phyloP scores from a whole-genome alignment of 169 alveolate genomes.

The Plasmodium adleri region DNA sequence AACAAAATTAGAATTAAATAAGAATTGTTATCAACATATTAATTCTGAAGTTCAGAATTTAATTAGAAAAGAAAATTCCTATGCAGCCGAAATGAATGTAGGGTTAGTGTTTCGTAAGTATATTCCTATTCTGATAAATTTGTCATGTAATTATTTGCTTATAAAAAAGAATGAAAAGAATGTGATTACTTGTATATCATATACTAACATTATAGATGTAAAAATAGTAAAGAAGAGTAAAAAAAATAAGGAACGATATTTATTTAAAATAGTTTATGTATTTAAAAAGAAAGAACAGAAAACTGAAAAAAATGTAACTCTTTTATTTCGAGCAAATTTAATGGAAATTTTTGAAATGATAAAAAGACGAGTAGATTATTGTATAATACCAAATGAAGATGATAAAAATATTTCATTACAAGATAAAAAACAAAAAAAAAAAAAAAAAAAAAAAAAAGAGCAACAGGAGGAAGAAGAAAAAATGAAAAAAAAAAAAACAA shows the following conservation, averaged over 20 bases:
- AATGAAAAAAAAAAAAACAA: neutral
- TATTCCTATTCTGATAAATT: constrained; percentile 23
- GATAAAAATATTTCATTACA: neutral
- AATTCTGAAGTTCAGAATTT: constrained; percentile 40
- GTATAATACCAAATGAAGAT: neutral
- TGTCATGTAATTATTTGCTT: constrained; percentile 43
- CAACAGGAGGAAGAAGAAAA: neutral
- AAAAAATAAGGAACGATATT: constrained; percentile 23
- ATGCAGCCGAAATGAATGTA: constrained; percentile 47
- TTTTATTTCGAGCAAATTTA: constrained; percentile 21
- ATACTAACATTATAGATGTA: constrained; percentile 32
- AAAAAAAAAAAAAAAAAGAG: no score
- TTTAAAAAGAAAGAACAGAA: constrained; percentile 37
- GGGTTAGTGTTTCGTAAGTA: constrained; percentile 43
- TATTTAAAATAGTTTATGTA: constrained; percentile 48
- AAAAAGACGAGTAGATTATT: constrained; percentile 14
- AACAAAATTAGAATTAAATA: constrained; percentile 47
- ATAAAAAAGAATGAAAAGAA: constrained; percentile 46
- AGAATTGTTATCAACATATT: constrained; percentile 32
- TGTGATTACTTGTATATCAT: constrained; percentile 51
- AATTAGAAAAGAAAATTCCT: constrained; percentile 25
- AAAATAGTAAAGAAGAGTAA: constrained; percentile 27
- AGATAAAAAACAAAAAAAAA: neutral
- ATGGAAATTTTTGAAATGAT: constrained; percentile 44
- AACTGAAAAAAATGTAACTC: constrained; percentile 39